Conservation (phyloP, 306 rosid genomes). For the Vigna angularis region DNA sequence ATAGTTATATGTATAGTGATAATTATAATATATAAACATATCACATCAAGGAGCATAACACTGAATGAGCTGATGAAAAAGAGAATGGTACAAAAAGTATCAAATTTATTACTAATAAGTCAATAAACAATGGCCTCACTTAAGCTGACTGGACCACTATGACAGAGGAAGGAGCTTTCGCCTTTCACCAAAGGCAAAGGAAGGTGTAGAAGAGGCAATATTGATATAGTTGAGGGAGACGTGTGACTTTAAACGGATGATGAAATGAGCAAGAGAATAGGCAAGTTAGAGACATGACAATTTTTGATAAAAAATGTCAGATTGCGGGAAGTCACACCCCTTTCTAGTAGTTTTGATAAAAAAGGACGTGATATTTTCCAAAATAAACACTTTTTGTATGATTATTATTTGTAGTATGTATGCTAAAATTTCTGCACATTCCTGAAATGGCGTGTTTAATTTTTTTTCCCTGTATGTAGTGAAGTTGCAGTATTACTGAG, state of each 20-base stretch:
- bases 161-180: neutral
- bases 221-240: neutral
- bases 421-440: constrained; percentile 16
- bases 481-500: constrained; percentile 84
- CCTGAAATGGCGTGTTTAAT: constrained; percentile 23
- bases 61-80: neutral
- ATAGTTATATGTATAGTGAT: neutral
- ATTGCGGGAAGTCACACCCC: neutral
- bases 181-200: neutral
- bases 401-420: constrained; percentile 25
- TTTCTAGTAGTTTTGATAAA: neutral
- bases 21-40: neutral
- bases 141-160: neutral
- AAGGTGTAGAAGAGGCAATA: neutral
- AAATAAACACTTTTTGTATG: constrained; percentile 7
- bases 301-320: neutral
- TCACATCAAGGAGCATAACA: neutral
- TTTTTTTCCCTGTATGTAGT: constrained; percentile 51
- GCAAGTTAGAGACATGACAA: neutral
- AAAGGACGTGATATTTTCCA: neutral
- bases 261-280: neutral
- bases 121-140: neutral
- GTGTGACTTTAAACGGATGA: neutral
- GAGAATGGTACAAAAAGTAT: neutral
- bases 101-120: neutral